Conservation (phyloP, 2,329 filamentous ascomycete genomes). For the Fusarium sp. region DNA sequence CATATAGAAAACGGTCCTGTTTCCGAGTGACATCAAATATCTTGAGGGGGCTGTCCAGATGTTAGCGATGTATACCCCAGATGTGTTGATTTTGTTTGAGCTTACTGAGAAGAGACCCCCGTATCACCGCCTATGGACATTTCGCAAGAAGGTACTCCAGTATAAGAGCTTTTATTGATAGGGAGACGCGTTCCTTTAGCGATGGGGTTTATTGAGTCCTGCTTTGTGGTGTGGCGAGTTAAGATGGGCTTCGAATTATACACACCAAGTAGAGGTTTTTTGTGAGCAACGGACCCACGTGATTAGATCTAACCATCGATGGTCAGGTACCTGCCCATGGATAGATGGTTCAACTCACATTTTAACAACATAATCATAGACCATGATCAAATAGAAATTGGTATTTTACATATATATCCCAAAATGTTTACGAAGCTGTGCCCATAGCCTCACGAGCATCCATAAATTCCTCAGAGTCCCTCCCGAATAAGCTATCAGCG, state of each 20-base stretch:
- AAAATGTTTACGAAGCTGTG: background rate
- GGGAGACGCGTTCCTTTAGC: background rate
- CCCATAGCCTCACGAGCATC: conserved; percentile 11
- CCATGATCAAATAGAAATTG: background rate
- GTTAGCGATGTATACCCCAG: conserved; percentile 36
- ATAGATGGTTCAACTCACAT: background rate
- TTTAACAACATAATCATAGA: background rate
- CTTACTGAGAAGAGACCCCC: conserved; percentile 40
- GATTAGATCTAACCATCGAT: conserved; percentile 13
- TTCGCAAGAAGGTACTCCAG: background rate
- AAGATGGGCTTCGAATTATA: background rate
- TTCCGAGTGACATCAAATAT: conserved; percentile 64
- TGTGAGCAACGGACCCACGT: conserved; percentile 30
- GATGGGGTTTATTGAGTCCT: background rate
- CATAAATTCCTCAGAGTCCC: conserved; percentile 27
- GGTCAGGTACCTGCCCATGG: background rate
- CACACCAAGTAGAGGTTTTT: conserved; percentile 30
- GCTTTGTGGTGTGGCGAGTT: background rate
- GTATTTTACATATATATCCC: background rate
- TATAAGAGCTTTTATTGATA: background rate
- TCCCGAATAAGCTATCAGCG: conserved; percentile 47
- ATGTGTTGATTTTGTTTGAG: conserved; percentile 9
- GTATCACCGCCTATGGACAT: conserved; percentile 32
- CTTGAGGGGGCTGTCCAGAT: conserved; percentile 59
- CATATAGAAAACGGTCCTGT: conserved; percentile 62